A percentile compares a stretch with the other conserved stretches of the same genome.
phyloP scores from a whole-genome alignment of 2,329 filamentous ascomycete genomes.

The Phialocephala subalpina region DNA sequence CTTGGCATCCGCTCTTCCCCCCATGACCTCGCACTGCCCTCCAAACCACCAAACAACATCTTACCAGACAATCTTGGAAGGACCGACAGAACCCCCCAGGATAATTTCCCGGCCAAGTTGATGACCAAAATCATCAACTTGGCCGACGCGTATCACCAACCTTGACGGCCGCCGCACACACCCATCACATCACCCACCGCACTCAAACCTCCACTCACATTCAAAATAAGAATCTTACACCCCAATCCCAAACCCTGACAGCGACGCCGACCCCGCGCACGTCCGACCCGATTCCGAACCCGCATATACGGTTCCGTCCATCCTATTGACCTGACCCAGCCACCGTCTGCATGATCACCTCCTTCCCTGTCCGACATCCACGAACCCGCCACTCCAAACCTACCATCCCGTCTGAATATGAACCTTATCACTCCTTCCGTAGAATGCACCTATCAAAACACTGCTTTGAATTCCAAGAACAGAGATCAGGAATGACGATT shows the following conservation, averaged over 20 bases:
- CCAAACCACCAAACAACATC: too few species aligned
- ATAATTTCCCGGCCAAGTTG: too few species aligned
- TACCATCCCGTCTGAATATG: background rate
- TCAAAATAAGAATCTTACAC: background rate
- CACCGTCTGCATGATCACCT: background rate
- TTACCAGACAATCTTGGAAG: too few species aligned
- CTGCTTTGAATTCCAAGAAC: background rate
- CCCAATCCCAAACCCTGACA: too few species aligned
- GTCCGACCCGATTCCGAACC: background rate
- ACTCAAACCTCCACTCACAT: background rate
- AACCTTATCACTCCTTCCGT: conserved; percentile 8
- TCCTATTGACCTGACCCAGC: background rate
- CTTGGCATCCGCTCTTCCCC: background rate
- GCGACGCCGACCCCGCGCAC: background rate
- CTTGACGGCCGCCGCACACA: background rate
- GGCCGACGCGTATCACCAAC: background rate
- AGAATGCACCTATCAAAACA: background rate
- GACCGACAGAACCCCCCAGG: too few species aligned
- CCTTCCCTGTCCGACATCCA: background rate
- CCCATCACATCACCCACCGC: background rate
- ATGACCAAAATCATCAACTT: background rate
- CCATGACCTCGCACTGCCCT: background rate
- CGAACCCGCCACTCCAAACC: background rate
- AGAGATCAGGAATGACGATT: background rate
- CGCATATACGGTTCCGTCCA: background rate